Conservation (phyloP, 1,284 basidiomycete genomes). For the Cryptococcus depauperatus region DNA sequence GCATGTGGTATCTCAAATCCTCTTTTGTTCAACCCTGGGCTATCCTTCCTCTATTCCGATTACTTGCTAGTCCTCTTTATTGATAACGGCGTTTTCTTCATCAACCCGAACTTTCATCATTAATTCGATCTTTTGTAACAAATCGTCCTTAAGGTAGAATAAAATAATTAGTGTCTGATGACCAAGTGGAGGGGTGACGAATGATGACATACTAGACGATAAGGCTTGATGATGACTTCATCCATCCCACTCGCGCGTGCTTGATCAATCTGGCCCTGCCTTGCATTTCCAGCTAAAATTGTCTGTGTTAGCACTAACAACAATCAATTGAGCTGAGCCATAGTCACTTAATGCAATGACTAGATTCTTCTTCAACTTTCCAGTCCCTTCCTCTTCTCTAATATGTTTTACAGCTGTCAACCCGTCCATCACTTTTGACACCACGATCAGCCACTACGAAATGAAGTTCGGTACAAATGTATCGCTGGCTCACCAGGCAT, state of each 20-base stretch:
- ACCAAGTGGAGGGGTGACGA: background rate
- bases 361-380: constrained; percentile 18
- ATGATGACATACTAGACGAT: constrained; percentile 20
- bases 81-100: background rate
- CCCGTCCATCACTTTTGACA: constrained; percentile 39
- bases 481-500: constrained; percentile 31
- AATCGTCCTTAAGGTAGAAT: constrained; percentile 16
- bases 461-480: background rate
- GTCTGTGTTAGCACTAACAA: background rate
- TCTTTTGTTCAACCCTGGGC: no score
- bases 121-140: constrained; percentile 29
- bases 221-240: constrained; percentile 37
- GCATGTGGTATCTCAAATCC: no score
- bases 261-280: constrained; percentile 33
- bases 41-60: background rate
- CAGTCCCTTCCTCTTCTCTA: constrained; percentile 30
- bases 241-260: constrained; percentile 28
- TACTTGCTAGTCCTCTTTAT: background rate
- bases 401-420: constrained; percentile 34
- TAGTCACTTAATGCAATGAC: constrained; percentile 41
- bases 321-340: background rate
- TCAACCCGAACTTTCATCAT: constrained; percentile 22
- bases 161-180: background rate
- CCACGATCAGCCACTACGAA: background rate
- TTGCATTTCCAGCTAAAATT: constrained; percentile 28